Evolutionary conservation across 73 alveolate species (phyloP).

Genomic region (Paramecium sexaurelia): DNA sequence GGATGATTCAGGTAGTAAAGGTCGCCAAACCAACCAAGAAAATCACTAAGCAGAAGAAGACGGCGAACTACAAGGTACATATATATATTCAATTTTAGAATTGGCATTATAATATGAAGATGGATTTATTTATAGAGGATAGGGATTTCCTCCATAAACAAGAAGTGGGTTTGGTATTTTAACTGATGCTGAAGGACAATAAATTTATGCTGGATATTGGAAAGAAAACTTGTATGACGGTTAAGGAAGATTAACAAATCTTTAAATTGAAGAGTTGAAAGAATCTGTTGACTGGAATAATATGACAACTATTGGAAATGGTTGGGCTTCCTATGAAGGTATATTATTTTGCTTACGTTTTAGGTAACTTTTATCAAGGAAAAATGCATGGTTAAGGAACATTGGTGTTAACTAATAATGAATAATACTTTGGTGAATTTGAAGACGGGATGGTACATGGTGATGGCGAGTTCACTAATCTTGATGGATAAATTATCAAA

Average conservation of each 20-base stretch:
- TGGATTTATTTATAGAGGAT: slow-evolving; percentile 42
- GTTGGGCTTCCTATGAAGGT: slow-evolving; percentile 45
- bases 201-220: slow-evolving; percentile 41
- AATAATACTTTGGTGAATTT: slow-evolving; percentile 27
- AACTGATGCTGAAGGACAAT: slow-evolving; percentile 1
- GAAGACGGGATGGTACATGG: slow-evolving; percentile 53
- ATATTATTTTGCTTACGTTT: not conserved
- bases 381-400: slow-evolving; percentile 52
- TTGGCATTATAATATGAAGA: slow-evolving; percentile 35
- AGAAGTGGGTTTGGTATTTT: slow-evolving; percentile 47
- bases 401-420: not conserved
- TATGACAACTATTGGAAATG: slow-evolving; percentile 27
- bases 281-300: slow-evolving; percentile 42
- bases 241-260: slow-evolving; percentile 19
- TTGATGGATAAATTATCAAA: slow-evolving; percentile 3
- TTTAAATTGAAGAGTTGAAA: not conserved
- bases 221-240: slow-evolving; percentile 15
- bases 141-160: not conserved
- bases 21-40: not conserved
- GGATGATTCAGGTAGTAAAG: slow-evolving; percentile 9
- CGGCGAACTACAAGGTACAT: not conserved
- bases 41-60: not conserved
- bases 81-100: not conserved
- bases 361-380: slow-evolving; percentile 9
- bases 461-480: slow-evolving; percentile 38